Base-by-base conservation (phyloP, 257 asterid species). In the Gynochthodes officinalis region DNA sequence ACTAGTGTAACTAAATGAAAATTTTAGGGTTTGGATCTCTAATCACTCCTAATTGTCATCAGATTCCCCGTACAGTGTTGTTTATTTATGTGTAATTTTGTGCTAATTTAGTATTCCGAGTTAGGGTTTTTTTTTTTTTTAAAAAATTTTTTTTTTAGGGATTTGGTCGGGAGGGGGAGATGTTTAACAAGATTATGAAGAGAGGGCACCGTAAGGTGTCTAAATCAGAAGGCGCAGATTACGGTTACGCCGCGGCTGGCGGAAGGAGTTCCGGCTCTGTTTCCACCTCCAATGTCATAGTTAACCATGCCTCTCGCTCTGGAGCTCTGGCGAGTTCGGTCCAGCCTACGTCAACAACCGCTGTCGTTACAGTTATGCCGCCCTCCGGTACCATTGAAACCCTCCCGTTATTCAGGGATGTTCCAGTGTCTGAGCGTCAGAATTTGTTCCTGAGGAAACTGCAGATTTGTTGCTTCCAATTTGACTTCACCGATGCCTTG, bases 351-450 rank as follows among this genome's bases (percentile, higher is more conserved):
- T 68, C 78, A 3, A 33, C 57, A 2, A 30, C 30, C 14, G 65
- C 73, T 50, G 78, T 67, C 25, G 73, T 32, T 21, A 48, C 78
- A 15, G 65, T 80, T 70, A 68, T 46, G 37, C 73, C 80, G 21
- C 81, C 84, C 3, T 79, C 78, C 28, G 87, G 86, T 37, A 39
- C 83, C 40, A 62, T 90, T 39, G 97, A 87, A 50, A 76, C 66
- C 28, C 90, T 86, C 4, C 98, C 98, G 7, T 60, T 78, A 82
- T 82, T 92, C 59, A 76, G 88, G 33, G 96, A 92, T 21, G 93
- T 84, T 25, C 78, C 80, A 18, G 81, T 75, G 37, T 42, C 77
- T 28, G 98, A 92, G 75, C 86, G 97, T 43, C 96, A 86, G 79
- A 75, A 65, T 69, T 76, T 92, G 62, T 86, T 92, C 71, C 72